Conservation (phyloP, 768 basidiomycete species). For the Leucosporidium creatinivorum region DNA sequence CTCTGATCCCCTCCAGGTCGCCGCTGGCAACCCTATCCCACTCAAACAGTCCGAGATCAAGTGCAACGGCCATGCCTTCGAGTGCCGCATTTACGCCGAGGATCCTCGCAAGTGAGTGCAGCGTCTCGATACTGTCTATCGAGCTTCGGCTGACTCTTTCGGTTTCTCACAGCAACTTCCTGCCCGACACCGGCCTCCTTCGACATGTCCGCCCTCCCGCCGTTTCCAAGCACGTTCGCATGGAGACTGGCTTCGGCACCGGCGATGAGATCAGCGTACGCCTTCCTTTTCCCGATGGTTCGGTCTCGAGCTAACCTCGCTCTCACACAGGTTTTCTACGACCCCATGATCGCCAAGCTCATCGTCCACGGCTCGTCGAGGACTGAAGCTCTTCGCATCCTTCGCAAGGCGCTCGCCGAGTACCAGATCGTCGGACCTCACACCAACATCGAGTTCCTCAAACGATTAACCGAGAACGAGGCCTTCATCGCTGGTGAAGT, state of each 20-base stretch:
- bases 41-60: conserved; percentile 69
- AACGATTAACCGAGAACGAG: conserved; percentile 64
- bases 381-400: conserved; percentile 69
- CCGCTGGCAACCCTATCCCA: conserved; percentile 78
- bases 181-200: conserved; percentile 80
- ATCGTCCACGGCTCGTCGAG: conserved; percentile 80
- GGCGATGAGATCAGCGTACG: conserved; percentile 42
- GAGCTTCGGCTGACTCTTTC: background rate
- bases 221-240: conserved; percentile 62
- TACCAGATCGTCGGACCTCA: conserved; percentile 86
- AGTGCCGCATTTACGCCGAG: conserved; percentile 92
- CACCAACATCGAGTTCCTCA: conserved; percentile 84
- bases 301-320: background rate
- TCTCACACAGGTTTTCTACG: conserved; percentile 67
- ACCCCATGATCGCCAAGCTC: conserved; percentile 86
- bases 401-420: conserved; percentile 72
- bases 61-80: conserved; percentile 85
- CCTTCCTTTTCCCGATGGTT: background rate
- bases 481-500: conserved; percentile 72
- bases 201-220: conserved; percentile 71
- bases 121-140: too few relatives aligned
- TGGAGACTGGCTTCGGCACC: conserved; percentile 80
- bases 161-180: conserved; percentile 54
- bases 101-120: conserved; percentile 73
- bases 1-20: conserved; percentile 51